These are phyloP conservation scores for Leucocoprinus sp. DNA, from an alignment of 768 basidiomycete species.

Conservation along the genomic window DNA sequence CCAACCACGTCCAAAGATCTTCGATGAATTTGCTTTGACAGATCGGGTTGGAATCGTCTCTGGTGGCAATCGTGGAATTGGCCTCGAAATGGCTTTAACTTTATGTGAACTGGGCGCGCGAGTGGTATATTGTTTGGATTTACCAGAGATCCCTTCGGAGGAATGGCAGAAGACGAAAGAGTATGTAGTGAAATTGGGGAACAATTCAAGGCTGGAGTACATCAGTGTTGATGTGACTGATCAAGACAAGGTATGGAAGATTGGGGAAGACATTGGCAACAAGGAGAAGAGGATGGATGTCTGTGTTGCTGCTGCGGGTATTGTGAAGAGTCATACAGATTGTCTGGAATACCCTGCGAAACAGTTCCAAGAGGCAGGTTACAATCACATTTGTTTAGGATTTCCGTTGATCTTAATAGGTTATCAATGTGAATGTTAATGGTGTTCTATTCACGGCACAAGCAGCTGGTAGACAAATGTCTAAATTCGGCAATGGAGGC, in stretches of 20 bases:
- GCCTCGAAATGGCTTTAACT: not conserved
- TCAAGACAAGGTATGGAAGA: constrained; percentile 40
- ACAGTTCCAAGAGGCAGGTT: constrained; percentile 40
- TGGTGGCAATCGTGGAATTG: not conserved
- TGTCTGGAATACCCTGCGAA: constrained; percentile 50
- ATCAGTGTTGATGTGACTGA: constrained; percentile 48
- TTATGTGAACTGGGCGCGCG: constrained; percentile 19
- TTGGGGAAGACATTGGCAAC: constrained; percentile 42
- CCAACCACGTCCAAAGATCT: constrained; percentile 39
- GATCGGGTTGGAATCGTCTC: not conserved
- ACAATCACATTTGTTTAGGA: constrained; percentile 15
- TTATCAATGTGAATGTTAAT: constrained; percentile 45
- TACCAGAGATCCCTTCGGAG: constrained; percentile 37
- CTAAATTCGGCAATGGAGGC: constrained; percentile 34
- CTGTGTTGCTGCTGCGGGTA: constrained; percentile 61
- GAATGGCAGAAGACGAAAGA: constrained; percentile 41
- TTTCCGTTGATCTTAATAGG: constrained; percentile 1
- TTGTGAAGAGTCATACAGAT: constrained; percentile 38
- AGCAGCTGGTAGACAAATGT: constrained; percentile 53
- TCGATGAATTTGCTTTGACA: constrained; percentile 26
- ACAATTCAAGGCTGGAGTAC: constrained; percentile 35
- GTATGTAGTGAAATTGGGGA: constrained; percentile 29
- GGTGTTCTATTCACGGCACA: constrained; percentile 54
- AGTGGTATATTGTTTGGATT: constrained; percentile 54
- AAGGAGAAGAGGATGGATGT: constrained; percentile 57